Evolutionary conservation across 2,329 filamentous ascomycete genomes (phyloP).

Genomic region (Aspergillus neoniger): DNA sequence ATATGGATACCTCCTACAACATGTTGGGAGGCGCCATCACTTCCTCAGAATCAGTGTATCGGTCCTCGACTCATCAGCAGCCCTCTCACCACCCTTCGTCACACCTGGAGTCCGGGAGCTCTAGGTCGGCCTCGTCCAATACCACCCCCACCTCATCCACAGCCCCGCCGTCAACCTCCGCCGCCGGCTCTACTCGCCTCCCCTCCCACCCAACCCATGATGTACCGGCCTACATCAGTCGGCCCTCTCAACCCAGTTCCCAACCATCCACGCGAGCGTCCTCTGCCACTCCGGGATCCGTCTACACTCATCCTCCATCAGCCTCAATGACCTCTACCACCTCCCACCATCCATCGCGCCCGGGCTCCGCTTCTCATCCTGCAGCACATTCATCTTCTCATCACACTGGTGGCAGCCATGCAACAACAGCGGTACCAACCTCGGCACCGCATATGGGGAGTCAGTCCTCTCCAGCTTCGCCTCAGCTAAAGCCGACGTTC

Average conservation of each 20-base stretch:
- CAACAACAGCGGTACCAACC: conserved; percentile 29
- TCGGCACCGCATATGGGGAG: conserved; percentile 29
- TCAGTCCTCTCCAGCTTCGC: conserved; percentile 47
- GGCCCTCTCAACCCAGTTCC: conserved; percentile 29
- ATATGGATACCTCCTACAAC: conserved; percentile 70
- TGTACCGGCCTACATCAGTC: conserved; percentile 39
- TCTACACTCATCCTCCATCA: conserved; percentile 27
- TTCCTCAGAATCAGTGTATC: conserved; percentile 42
- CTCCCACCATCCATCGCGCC: conserved; percentile 31
- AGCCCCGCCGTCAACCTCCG: conserved; percentile 38
- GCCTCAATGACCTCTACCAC: conserved; percentile 54
- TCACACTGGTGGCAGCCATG: conserved; percentile 27
- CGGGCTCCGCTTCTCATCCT: conserved; percentile 19
- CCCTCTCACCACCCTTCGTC: conserved; percentile 29
- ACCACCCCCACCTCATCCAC: conserved; percentile 40
- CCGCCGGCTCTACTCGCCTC: conserved; percentile 36
- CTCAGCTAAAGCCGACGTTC: conserved; percentile 48
- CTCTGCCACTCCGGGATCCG: conserved; percentile 24
- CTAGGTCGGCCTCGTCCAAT: conserved; percentile 36
- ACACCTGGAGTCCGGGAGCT: conserved; percentile 28
- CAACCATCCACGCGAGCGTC: conserved; percentile 28
- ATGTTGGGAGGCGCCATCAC: conserved; percentile 57
- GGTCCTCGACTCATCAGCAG: conserved; percentile 30
- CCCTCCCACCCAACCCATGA: conserved; percentile 32
- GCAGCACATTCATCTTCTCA: conserved; percentile 22